Percentiles rank a stretch among this genome's conserved stretches.
Conservation (phyloP, 1,139 yeast species). For the Candida sp. region DNA sequence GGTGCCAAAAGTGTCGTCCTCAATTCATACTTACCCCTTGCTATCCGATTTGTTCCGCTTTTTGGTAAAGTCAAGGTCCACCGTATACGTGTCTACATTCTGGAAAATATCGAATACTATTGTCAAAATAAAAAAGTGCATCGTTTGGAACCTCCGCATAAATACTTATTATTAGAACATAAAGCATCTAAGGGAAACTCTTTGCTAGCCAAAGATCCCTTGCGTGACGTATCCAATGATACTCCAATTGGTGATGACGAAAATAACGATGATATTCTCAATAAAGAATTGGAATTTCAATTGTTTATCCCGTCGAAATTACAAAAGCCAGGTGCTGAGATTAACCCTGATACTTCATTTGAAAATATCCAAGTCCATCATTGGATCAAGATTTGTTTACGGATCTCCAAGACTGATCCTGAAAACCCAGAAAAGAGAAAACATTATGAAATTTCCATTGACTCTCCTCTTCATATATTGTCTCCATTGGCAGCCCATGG, state of each 20-base stretch:
- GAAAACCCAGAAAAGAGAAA: slow-evolving; percentile 61
- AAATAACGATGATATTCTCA: slow-evolving; percentile 32
- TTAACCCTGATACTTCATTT: slow-evolving; percentile 84
- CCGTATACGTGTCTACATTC: slow-evolving; percentile 76
- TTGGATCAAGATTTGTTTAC: slow-evolving; percentile 85
- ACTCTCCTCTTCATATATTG: slow-evolving; percentile 81
- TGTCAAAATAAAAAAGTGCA: slow-evolving; percentile 86
- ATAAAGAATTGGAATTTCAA: slow-evolving; percentile 77
- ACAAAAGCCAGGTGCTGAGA: slow-evolving; percentile 35
- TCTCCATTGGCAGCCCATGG: slow-evolving; percentile 69
- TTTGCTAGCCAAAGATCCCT: slow-evolving; percentile 21
- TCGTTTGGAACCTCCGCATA: slow-evolving; percentile 84
- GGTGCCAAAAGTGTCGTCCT: slow-evolving; percentile 85
- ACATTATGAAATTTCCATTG: slow-evolving; percentile 89
- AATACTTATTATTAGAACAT: slow-evolving; percentile 76
- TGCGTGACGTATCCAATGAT: slow-evolving; percentile 13
- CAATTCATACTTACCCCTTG: slow-evolving; percentile 79
- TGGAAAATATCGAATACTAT: slow-evolving; percentile 88
- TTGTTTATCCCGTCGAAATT: slow-evolving; percentile 70
- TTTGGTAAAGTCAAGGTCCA: slow-evolving; percentile 83
- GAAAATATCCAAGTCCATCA: slow-evolving; percentile 82
- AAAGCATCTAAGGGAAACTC: slow-evolving; percentile 56
- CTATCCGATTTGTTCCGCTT: slow-evolving; percentile 78
- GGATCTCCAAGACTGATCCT: slow-evolving; percentile 66
- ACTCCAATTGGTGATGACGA: slow-evolving; percentile 24